Evolutionary conservation across 108 stramenopile species (phyloP), one percentile per base, ranked within the genome.

Genomic region (Skeletonema tropicum): DNA sequence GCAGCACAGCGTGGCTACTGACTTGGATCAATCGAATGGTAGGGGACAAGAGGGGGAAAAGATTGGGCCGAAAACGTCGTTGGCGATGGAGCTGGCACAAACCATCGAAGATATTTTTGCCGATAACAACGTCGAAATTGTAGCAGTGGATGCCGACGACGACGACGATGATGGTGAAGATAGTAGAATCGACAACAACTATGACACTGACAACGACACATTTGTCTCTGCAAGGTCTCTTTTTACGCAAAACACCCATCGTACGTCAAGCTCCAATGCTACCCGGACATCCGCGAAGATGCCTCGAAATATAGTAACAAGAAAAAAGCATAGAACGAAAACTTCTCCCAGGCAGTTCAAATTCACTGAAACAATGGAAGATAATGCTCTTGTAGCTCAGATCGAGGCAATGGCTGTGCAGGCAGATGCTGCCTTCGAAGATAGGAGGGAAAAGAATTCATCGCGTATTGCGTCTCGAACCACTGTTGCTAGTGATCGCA

Each of bases 391-490:
- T 36, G 73, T 68, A 39, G 64, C 64, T 42, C 74, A 82, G 55
- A 82, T 82, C 60, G 80, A 82, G 61, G 80, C 80, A 26, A 82
- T 82, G 80, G 80, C 80, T 21, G 57, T 57, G 9, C 68, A 75
- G 66, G 80, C 80, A 12, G 80, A 82, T 36, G 68, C 74, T 32
- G 80, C 73, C 6, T 82, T 82, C 30, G 74, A 74, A 52, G 66
- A 64, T 38, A 64, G 80, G 7, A 19, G 8, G 8, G 69, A 71
- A 38, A 81, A 62, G 57, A 59, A 64, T 38, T 9, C 39, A n/a
- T 60, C 29, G 10, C 23, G 33, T n/a, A n/a, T n/a, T 14, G 13
- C 14, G 8, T 17, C 26, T 42, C 60, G 30, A 14, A 14, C 19
- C 6, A 3, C 38, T 52, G 55, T 23, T 14, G 23, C 35, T n/a